Evolutionary conservation across 805 yeast species (phyloP).

Genomic region (Brettanomyces sp.): DNA sequence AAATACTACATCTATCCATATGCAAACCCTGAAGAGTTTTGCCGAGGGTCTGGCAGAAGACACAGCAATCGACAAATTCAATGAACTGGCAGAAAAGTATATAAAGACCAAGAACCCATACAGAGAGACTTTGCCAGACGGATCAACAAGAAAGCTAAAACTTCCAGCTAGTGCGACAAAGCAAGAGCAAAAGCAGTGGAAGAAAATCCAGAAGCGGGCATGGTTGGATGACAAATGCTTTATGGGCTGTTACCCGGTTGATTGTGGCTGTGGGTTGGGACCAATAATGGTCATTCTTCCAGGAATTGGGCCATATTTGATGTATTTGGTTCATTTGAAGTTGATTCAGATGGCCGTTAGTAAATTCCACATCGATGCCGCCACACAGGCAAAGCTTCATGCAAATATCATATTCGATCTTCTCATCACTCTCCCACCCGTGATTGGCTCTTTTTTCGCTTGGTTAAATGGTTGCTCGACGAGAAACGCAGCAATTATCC

Average conservation of each 20-base stretch:
- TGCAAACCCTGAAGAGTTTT: slow-evolving; percentile 5
- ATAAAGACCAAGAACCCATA: slow-evolving; percentile 61
- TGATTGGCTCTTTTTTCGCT: slow-evolving; percentile 66
- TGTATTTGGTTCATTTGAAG: slow-evolving; percentile 72
- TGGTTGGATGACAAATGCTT: slow-evolving; percentile 84
- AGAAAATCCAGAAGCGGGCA: slow-evolving; percentile 61
- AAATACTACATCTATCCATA: too few relatives aligned
- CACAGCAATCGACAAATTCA: slow-evolving; percentile 42
- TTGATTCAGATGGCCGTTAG: slow-evolving; percentile 53
- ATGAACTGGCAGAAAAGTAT: slow-evolving; percentile 58
- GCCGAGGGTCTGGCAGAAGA: slow-evolving; percentile 8
- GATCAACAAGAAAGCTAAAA: slow-evolving; percentile 47
- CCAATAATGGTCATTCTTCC: slow-evolving; percentile 65
- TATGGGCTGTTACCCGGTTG: slow-evolving; percentile 67
- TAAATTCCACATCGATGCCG: slow-evolving; percentile 46
- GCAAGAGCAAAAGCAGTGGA: slow-evolving; percentile 62
- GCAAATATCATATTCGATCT: slow-evolving; percentile 71
- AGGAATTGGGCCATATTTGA: slow-evolving; percentile 71
- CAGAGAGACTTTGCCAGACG: slow-evolving; percentile 37
- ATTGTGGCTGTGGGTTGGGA: slow-evolving; percentile 70
- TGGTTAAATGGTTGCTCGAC: slow-evolving; percentile 87
- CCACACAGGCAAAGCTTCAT: slow-evolving; percentile 58
- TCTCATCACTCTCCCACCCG: slow-evolving; percentile 66
- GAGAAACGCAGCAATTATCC: slow-evolving; percentile 76
- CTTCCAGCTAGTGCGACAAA: slow-evolving; percentile 51